Base-by-base conservation (phyloP, 352 stramenopile genomes). In the Phytophthora lateralis region DNA sequence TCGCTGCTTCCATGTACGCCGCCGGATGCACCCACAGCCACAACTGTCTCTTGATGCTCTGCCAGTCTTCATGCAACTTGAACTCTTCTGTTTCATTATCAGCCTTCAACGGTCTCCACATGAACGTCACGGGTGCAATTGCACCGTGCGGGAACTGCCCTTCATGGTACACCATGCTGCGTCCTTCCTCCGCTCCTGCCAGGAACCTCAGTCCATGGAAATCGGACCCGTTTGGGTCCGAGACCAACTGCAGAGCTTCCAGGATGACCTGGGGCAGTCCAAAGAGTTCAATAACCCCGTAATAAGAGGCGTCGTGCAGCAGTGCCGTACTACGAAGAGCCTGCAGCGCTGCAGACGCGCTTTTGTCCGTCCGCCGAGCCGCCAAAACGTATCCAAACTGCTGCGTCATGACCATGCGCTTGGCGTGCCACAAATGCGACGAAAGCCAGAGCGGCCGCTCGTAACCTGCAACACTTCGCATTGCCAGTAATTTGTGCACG, bases 21-120 rank as follows among this genome's bases (percentile, higher is more conserved):
- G 82, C 80, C 5, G 85, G 77, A 39, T 93, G 85, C 44, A 93
- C 78, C 85, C 85, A 93, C 0, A 93, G 63, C 85, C 85, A 93
- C 15, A 93, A 54, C 53, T 93, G 81, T 2, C 83, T 73, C 53
- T 84, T 89, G n/a, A 55, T 73, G 17, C 32, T 59, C 20, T 80
- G 69, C 68, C 70, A 88, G 5, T 76, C 63, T 1, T 75, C 41
- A 10, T 76, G 68, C 41, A 87, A 39, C 46, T 71, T 43, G 24
- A 85, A 84, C 10, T 45, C 55, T 4, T 29, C 59, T 20, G 2
- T 8, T 2, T 47, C 53, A 52, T 63, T 69, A 24, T 88, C 78
- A 1, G 35, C 50, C 12, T 73, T 34, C 26, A 85, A 15, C 24
- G 85, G 85, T 41, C 79, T 78, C 85, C 85, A 93, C 71, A 88